Percentiles rank a stretch among this genome's conserved stretches.
Evolutionary conservation across 1,284 basidiomycete species (phyloP).

Genomic region (Malassezia slooffiae): DNA sequence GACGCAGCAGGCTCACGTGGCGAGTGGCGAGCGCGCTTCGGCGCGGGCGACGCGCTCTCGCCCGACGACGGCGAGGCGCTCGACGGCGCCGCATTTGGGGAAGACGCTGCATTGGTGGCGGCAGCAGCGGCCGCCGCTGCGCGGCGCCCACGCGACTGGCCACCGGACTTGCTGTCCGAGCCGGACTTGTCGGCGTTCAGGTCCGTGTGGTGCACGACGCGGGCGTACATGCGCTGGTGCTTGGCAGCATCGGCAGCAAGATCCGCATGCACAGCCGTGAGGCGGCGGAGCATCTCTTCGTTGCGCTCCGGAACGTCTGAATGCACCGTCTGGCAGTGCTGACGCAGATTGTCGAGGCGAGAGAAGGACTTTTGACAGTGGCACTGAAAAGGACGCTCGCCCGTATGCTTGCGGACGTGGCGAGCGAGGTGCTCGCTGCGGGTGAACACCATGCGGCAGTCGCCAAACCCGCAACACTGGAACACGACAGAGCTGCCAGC

Average conservation of each 20-base stretch:
- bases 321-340: slow-evolving; percentile 91
- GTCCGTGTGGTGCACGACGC: no score
- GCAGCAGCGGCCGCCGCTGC: no score
- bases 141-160: no score
- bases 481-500: slow-evolving; percentile 56
- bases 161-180: no score
- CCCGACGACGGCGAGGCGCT: no score
- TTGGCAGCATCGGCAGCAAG: slow-evolving; percentile 51
- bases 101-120: no score
- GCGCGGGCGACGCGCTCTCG: no score
- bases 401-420: slow-evolving; percentile 93
- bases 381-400: slow-evolving; percentile 81
- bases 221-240: slow-evolving; percentile 4
- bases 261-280: slow-evolving; percentile 70
- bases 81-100: no score
- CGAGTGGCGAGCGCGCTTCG: no score
- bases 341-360: slow-evolving; percentile 86
- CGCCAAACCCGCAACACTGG: slow-evolving; percentile 84
- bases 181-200: no score
- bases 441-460: slow-evolving; percentile 90
- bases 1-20: no score
- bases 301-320: slow-evolving; percentile 74
- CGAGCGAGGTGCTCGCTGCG: slow-evolving; percentile 87
- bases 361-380: slow-evolving; percentile 93
- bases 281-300: slow-evolving; percentile 79